Base-by-base conservation (phyloP, 768 basidiomycete genomes). In the Tylopilus vinaceipallidus region DNA sequence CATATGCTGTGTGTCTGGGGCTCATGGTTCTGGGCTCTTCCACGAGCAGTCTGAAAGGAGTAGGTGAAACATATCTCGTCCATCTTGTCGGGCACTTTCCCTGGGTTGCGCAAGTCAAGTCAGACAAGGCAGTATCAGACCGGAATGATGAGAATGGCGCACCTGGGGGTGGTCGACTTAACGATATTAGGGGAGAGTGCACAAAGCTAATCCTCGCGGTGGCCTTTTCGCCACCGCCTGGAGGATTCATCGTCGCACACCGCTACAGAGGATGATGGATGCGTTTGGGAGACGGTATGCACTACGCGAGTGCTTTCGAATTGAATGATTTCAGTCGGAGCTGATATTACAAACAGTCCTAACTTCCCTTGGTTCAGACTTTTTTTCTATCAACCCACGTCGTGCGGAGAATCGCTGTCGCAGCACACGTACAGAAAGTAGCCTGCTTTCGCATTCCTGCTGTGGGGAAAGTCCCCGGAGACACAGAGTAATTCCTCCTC, bases 401-500 rank as follows among this genome's bases (percentile, higher is more conserved):
- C 79, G 84, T 75, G 71, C 68, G 80, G 88, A 88, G 86, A 81
- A 87, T 82, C 86, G 88, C 82, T 71, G 70, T 90, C 88, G 82
- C 88, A 89, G 88, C 81, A 78, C 70, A 78, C 88, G 74, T 67
- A 87, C 88, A 77, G 79, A 74, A 74, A 77, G 77, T 70, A 57
- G 50, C 51, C 47, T 48, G 65, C 73, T 76, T 75, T 76, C 71
- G 54, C 47, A 48, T 55, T 76, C 72, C 54, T 38, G 84, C 88
- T 89, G 88, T 84, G 88, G 88, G 88, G 86, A 89, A 90, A 89
- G 88, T 89, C 88, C 85, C 88, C 88, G 88, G 88, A 89, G 88
- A 79, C 69, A 78, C 84, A 84, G 86, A 87, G 81, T 63, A 52
- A 60, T 60, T 71, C 76, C 68, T 73, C 72, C 75, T 79, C 73